A percentile compares a stretch with the other conserved stretches of the same genome.
phyloP scores from a whole-genome alignment of 345 rosid genomes.

The Anastatica hierochuntica region DNA sequence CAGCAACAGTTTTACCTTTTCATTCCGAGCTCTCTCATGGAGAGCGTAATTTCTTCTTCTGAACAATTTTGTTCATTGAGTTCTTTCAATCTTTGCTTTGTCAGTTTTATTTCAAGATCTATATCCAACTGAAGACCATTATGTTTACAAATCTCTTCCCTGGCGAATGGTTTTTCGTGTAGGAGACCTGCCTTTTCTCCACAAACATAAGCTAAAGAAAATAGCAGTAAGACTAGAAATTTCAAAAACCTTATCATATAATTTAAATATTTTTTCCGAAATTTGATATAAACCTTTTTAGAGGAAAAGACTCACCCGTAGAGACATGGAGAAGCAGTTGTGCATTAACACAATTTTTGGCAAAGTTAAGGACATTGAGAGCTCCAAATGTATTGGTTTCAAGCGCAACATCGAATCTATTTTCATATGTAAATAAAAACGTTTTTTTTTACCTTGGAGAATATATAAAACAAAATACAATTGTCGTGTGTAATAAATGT shows the following conservation, averaged over 20 bases:
- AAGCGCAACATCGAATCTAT: conserved; percentile 52
- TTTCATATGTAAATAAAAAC: no score
- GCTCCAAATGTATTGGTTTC: conserved; percentile 56
- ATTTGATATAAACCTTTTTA: no score
- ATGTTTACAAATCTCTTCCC: conserved; percentile 21
- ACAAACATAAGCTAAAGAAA: conserved; percentile 21
- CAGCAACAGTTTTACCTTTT: conserved; percentile 19
- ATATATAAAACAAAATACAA: no score
- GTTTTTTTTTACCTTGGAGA: no score
- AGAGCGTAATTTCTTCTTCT: conserved; percentile 12
- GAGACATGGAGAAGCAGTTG: conserved; percentile 40
- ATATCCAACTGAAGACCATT: no score
- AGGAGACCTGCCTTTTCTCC: conserved; percentile 19
- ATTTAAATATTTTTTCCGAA: conserved; percentile 4
- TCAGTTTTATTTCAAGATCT: conserved; percentile 15
- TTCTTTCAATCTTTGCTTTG: conserved; percentile 23
- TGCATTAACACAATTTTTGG: conserved; percentile 40
- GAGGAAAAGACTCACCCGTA: no score
- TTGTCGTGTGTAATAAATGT: no score
- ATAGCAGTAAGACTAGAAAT: no score
- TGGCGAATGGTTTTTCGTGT: conserved; percentile 23
- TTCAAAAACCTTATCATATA: no score
- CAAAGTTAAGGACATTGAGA: conserved; percentile 41
- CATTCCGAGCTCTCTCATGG: conserved; percentile 33
- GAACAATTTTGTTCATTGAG: conserved; percentile 12